These are phyloP conservation scores for Metarhizium humberi DNA, from an alignment of 2,329 filamentous ascomycete species.

Conservation along the genomic window DNA sequence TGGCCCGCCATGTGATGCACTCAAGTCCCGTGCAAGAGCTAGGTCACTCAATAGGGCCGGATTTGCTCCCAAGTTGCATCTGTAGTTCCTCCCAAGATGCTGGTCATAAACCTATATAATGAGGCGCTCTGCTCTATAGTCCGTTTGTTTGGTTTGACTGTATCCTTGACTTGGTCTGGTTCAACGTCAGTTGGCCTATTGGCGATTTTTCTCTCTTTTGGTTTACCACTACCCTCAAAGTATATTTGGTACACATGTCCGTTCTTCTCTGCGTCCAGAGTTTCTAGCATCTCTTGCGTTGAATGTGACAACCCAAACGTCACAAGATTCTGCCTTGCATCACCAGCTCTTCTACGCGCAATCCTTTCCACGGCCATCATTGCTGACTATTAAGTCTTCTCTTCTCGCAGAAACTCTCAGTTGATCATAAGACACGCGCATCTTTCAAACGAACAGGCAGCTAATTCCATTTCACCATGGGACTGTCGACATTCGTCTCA, in stretches of 20 bases:
- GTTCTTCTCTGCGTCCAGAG: background rate
- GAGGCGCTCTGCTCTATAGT: background rate
- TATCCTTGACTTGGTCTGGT: no score
- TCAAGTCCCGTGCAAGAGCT: slow-evolving; percentile 7
- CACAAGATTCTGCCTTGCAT: background rate
- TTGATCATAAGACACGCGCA: background rate
- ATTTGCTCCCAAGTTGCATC: slow-evolving; percentile 1
- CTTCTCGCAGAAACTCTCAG: background rate
- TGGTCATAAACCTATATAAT: background rate
- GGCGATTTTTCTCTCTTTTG: background rate
- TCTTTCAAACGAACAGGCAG: slow-evolving; percentile 6
- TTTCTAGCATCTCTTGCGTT: background rate
- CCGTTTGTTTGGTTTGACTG: background rate
- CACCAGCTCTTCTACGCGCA: background rate
- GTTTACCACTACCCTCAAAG: background rate
- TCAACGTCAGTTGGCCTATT: background rate
- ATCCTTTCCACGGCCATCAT: background rate
- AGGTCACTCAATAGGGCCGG: slow-evolving; percentile 1
- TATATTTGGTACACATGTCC: background rate
- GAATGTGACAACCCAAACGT: background rate
- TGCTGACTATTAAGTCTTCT: background rate
- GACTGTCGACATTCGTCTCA: slow-evolving; percentile 32
- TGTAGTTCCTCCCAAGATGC: background rate
- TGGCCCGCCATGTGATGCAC: slow-evolving; percentile 2
- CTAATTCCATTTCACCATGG: slow-evolving; percentile 32